These are phyloP conservation scores for Citrus glauca DNA, from an alignment of 345 rosid genomes.

Conservation along the genomic window DNA sequence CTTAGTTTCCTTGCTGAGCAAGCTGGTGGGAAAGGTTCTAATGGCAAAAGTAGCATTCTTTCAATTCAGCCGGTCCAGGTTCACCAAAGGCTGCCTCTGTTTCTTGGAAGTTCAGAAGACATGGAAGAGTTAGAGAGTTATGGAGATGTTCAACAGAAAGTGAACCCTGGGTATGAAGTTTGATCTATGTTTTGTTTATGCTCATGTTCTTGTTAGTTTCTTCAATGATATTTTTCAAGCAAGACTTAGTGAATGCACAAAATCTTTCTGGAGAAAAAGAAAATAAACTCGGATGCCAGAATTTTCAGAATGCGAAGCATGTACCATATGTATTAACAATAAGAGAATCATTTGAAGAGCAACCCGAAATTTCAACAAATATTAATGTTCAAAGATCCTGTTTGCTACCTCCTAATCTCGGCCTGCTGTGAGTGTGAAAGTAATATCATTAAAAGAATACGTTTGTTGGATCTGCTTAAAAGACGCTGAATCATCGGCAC, in stretches of 20 bases:
- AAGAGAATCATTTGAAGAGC: too few species aligned
- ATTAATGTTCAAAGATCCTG: neutral
- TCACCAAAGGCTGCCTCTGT: conserved; percentile 87
- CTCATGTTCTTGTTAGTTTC: neutral
- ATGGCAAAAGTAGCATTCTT: conserved; percentile 70
- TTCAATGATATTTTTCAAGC: neutral
- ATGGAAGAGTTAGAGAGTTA: conserved; percentile 80
- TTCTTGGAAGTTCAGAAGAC: conserved; percentile 79
- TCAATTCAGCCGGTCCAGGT: conserved; percentile 80
- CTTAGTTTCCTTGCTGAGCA: conserved; percentile 85
- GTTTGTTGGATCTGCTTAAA: neutral
- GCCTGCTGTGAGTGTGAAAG: conserved; percentile 7
- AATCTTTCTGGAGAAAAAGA: too few species aligned
- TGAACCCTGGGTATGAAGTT: conserved; percentile 96
- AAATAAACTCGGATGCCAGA: too few species aligned
- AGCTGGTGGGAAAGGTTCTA: conserved; percentile 86
- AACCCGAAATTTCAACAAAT: too few species aligned
- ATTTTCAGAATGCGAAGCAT: too few species aligned
- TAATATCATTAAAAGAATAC: conserved; percentile 17
- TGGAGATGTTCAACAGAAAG: conserved; percentile 81
- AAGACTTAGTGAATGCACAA: too few species aligned
- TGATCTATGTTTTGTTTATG: conserved; percentile 20
- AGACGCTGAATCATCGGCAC: neutral
- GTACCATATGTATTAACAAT: too few species aligned
- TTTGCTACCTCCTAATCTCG: neutral